Evolutionary conservation across 352 stramenopile genomes (phyloP).

Genomic region (Elongisporangium anandrum): DNA sequence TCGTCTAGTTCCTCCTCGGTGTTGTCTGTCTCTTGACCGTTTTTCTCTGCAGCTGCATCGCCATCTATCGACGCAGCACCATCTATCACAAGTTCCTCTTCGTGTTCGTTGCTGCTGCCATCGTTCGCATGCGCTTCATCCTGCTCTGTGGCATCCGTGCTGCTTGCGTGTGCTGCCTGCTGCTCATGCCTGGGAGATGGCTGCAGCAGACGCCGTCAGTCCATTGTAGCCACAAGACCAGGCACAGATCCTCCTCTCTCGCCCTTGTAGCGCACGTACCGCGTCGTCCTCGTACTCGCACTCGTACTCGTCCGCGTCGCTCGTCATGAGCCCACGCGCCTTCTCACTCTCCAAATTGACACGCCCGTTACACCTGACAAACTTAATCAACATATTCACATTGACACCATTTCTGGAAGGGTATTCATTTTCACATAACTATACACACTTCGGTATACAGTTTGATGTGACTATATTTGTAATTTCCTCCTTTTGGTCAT

Average conservation of each 20-base stretch:
- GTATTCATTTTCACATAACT: neutral
- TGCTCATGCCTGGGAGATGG: neutral
- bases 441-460: neutral
- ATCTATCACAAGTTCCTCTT: neutral
- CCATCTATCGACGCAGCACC: neutral
- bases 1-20: neutral
- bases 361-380: neutral
- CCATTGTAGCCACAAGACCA: neutral
- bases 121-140: neutral
- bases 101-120: neutral
- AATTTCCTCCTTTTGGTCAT: conserved; percentile 1
- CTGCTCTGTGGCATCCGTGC: neutral
- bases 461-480: neutral
- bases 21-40: neutral
- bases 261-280: neutral
- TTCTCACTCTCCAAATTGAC: conserved; percentile 15
- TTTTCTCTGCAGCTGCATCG: neutral
- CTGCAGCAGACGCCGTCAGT: neutral
- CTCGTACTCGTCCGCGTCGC: conserved; percentile 22
- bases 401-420: neutral
- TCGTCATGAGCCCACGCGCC: conserved; percentile 6
- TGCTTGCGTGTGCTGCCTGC: too few species aligned
- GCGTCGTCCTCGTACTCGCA: conserved; percentile 18
- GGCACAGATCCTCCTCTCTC: neutral
- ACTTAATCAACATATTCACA: neutral